phyloP scores from a whole-genome alignment of 2,329 filamentous ascomycete species.

The Blastomyces gilchristii region DNA sequence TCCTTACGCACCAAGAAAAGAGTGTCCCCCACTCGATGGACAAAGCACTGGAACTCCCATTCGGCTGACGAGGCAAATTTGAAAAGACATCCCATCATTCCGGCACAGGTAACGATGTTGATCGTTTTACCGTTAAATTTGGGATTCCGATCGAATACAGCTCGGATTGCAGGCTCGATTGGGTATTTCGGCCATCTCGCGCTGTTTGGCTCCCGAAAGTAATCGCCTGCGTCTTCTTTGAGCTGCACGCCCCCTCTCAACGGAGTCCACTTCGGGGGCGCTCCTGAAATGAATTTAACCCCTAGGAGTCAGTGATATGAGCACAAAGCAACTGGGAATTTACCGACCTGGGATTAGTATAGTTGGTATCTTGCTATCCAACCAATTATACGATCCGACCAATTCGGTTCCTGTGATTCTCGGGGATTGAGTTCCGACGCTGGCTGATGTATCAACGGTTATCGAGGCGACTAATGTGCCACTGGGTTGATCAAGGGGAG shows the following conservation, averaged over 20 bases:
- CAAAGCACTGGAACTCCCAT: slow-evolving; percentile 15
- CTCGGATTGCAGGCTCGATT: slow-evolving; percentile 37
- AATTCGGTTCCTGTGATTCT: slow-evolving; percentile 34
- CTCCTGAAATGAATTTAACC: slow-evolving; percentile 28
- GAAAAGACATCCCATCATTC: slow-evolving; percentile 52
- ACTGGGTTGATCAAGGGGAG: background rate
- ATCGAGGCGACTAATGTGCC: background rate
- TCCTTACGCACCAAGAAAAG: slow-evolving; percentile 56
- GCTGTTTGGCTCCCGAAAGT: slow-evolving; percentile 37
- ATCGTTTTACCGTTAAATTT: slow-evolving; percentile 29
- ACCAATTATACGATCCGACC: slow-evolving; percentile 46
- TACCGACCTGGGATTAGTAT: slow-evolving; percentile 39
- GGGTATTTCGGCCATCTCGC: slow-evolving; percentile 30
- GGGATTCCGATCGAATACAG: slow-evolving; percentile 33
- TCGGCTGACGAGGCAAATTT: slow-evolving; percentile 10
- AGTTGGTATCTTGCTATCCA: slow-evolving; percentile 26
- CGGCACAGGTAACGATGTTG: slow-evolving; percentile 52
- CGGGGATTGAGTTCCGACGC: slow-evolving; percentile 7
- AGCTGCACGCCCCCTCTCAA: slow-evolving; percentile 26
- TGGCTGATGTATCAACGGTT: background rate
- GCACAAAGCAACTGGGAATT: background rate
- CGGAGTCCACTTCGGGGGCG: slow-evolving; percentile 44
- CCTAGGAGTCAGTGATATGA: background rate
- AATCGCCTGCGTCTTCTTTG: slow-evolving; percentile 35
- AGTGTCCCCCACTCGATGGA: slow-evolving; percentile 47